Base-by-base conservation (phyloP, 495 filamentous ascomycete genomes). In the Penicillium coprophilum region DNA sequence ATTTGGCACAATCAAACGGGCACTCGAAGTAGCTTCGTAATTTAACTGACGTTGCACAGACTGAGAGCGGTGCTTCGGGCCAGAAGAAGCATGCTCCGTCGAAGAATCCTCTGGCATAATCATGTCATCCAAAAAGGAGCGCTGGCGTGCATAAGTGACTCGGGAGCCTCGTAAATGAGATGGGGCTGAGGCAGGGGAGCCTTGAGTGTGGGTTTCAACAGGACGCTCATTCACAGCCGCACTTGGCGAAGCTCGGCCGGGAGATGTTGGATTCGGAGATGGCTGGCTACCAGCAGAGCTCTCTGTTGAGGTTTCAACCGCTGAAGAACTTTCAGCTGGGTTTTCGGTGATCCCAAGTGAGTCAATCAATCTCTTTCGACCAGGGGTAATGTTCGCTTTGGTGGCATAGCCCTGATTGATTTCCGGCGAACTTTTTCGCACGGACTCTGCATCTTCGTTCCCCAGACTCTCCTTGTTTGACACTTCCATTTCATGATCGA, bases 131-230 rank as follows among this genome's bases (percentile, higher is more conserved):
- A 87, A 64, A 44, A 85, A 85, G 21, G 84, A 82, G 28, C 85
- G 76, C 57, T 84, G 80, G 24, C 77, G 77, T n/a, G 82, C 81
- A 70, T 88, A 88, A 8, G 85, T 88, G 31, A 84, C 70, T 50
- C 71, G 81, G 6, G 76, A 72, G 20, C 78, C 69, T 49, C 55
- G 61, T 15, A 69, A 47, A 47, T 60, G 63, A 3, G 70, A 58
- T 27, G 68, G 63, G 7, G 44, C 34, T 11, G 63, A 31, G 30
- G 57, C 36, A 27, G 54, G 53, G 8, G 63, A 27, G 5, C 61
- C 62, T 53, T 62, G 56, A 23, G 50, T 36, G 23, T 41, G 57
- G 10, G 47, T 54, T 13, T 62, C 50, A 19, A 19, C 17, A 9
- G 56, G 51, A 20, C 24, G 39, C 10, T 67, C 53, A 21, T 41